Conservation (phyloP, 2,329 filamentous ascomycete species). For the Monilinia fructicola region DNA sequence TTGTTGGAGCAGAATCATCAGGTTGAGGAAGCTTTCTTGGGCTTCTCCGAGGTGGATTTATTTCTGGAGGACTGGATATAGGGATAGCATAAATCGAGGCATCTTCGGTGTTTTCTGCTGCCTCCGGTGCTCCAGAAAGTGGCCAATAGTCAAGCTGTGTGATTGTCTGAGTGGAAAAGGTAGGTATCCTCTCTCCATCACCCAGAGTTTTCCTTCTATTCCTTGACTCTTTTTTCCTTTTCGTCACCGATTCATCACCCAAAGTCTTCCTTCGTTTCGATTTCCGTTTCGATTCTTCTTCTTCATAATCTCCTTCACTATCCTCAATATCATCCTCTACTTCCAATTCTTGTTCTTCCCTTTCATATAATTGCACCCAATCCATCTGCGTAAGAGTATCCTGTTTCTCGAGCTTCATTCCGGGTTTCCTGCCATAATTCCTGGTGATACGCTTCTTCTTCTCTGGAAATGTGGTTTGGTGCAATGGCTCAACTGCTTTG, state of each 20-base stretch:
- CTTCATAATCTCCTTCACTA: conserved; percentile 28
- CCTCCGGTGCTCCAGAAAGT: conserved; percentile 13
- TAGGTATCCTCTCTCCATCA: conserved; percentile 27
- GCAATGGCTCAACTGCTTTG: conserved; percentile 32
- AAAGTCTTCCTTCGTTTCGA: conserved; percentile 33
- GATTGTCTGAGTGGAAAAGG: conserved; percentile 37
- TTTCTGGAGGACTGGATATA: conserved; percentile 26
- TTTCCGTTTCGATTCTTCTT: conserved; percentile 27
- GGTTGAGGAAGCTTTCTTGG: not conserved
- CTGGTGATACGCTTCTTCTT: conserved; percentile 30
- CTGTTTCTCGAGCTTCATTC: conserved; percentile 27
- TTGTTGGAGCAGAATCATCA: conserved; percentile 11
- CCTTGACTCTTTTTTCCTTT: conserved; percentile 1
- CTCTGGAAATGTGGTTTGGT: conserved; percentile 33
- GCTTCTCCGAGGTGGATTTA: conserved; percentile 17
- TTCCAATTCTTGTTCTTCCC: conserved; percentile 9
- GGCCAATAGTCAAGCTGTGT: conserved; percentile 36
- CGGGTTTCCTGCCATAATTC: conserved; percentile 34
- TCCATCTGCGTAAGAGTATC: conserved; percentile 40
- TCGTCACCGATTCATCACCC: conserved; percentile 12
- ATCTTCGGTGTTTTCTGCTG: conserved; percentile 16
- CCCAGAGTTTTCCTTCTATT: conserved; percentile 34
- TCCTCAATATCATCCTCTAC: conserved; percentile 26
- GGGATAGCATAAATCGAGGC: conserved; percentile 31
- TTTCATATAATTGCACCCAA: conserved; percentile 27